Evolutionary conservation across 2,329 filamentous ascomycete species (phyloP).

Genomic region (Rhynchosporium secalis): DNA sequence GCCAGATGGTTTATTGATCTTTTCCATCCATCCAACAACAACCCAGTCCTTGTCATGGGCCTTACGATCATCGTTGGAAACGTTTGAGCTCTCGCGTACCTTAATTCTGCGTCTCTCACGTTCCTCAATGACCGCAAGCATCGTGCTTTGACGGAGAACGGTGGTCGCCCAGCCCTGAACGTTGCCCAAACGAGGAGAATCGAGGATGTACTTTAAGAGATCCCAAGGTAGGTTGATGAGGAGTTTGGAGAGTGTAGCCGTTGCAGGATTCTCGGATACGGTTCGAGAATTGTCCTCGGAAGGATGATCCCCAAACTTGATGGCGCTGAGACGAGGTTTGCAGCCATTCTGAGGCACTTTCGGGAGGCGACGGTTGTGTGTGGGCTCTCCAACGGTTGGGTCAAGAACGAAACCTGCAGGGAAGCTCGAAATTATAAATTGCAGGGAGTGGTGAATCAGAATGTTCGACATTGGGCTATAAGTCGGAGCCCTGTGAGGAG

Average conservation of each 20-base stretch:
- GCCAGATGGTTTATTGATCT: slow-evolving; percentile 28
- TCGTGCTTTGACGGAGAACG: slow-evolving; percentile 49
- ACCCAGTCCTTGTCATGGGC: slow-evolving; percentile 36
- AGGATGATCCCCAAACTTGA: slow-evolving; percentile 67
- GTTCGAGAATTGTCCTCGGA: slow-evolving; percentile 43
- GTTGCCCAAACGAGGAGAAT: slow-evolving; percentile 56
- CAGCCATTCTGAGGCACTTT: slow-evolving; percentile 37
- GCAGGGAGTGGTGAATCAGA: slow-evolving; percentile 56
- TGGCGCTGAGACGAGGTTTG: slow-evolving; percentile 59
- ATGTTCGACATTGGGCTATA: slow-evolving; percentile 57
- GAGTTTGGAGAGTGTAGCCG: slow-evolving; percentile 60
- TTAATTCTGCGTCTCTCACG: slow-evolving; percentile 55
- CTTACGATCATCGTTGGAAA: slow-evolving; percentile 36
- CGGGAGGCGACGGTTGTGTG: slow-evolving; percentile 50
- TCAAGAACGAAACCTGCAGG: slow-evolving; percentile 62
- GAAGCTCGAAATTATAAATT: slow-evolving; percentile 61
- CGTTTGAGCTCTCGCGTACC: slow-evolving; percentile 27
- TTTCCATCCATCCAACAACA: slow-evolving; percentile 40
- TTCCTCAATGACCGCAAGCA: slow-evolving; percentile 54
- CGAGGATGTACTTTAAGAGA: slow-evolving; percentile 64
- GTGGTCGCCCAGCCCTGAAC: slow-evolving; percentile 51
- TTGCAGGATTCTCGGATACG: slow-evolving; percentile 37
- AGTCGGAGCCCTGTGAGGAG: slow-evolving; percentile 32
- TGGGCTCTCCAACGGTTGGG: slow-evolving; percentile 46
- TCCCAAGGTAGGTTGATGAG: slow-evolving; percentile 70